These are phyloP conservation scores for Flaveria ramosissima DNA, from an alignment of 129 eudicot species.

Conservation along the genomic window DNA sequence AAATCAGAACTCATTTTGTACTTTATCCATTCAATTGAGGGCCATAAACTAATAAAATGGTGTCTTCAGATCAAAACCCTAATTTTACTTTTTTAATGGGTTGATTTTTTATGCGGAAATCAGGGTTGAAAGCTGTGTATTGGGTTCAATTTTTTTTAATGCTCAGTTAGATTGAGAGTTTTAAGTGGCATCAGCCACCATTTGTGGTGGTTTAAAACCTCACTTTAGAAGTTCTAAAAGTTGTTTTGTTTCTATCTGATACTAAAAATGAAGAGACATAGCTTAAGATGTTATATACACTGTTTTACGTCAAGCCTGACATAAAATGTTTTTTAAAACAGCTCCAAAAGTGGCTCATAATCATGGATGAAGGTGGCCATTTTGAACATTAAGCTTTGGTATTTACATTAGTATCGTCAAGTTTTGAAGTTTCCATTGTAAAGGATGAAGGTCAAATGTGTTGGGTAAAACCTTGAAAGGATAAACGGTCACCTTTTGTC, in stretches of 20 bases:
- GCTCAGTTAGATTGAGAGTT: no score
- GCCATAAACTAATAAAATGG: background rate
- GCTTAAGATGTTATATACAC: no score
- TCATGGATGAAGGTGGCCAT: no score
- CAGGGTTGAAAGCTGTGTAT: background rate
- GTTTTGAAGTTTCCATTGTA: no score
- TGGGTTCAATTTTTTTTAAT: background rate
- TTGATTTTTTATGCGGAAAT: background rate
- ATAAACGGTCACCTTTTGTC: no score
- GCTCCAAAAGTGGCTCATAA: no score
- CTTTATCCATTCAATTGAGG: constrained; percentile 3
- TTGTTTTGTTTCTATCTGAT: background rate
- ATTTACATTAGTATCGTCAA: no score
- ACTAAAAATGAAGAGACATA: background rate
- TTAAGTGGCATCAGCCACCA: background rate
- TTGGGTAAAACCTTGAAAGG: no score
- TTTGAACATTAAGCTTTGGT: no score
- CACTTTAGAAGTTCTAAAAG: background rate
- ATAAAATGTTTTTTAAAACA: no score
- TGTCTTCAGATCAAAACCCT: background rate
- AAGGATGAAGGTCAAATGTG: no score
- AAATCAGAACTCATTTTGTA: background rate
- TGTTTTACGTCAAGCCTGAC: no score
- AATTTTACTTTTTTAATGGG: background rate
- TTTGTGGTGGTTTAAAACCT: background rate